Conservation (phyloP, 192 early-diverging fungal species). For the Borealophlyctis nickersoniae region DNA sequence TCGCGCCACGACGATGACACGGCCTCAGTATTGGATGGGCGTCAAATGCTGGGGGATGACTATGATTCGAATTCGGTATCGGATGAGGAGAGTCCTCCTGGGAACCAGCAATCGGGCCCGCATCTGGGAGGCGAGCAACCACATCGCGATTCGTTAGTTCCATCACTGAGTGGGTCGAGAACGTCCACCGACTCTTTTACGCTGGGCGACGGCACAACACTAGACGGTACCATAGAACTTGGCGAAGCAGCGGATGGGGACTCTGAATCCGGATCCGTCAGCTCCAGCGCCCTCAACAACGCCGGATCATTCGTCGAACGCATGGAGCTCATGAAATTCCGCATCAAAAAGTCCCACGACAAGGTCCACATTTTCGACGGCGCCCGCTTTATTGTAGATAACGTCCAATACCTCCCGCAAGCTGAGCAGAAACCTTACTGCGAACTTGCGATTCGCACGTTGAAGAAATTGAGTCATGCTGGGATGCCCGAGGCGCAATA, state of each 20-base stretch:
- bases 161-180: constrained; percentile 9
- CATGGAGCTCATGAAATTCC: constrained; percentile 25
- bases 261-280: constrained; percentile 17
- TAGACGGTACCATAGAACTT: constrained; percentile 17
- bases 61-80: too few species aligned
- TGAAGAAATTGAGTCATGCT: constrained; percentile 22
- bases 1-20: too few species aligned
- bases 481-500: constrained; percentile 54
- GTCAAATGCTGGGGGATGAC: constrained; percentile 26
- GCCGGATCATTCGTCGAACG: constrained; percentile 12
- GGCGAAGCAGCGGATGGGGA: constrained; percentile 17
- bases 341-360: constrained; percentile 17
- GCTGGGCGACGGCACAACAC: constrained; percentile 9
- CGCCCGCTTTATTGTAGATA: constrained; percentile 29
- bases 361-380: constrained; percentile 23
- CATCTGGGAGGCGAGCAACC: too few species aligned
- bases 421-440: constrained; percentile 22
- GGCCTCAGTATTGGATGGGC: too few species aligned
- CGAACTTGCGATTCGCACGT: constrained; percentile 24
- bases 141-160: constrained; percentile 25
- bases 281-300: constrained; percentile 9
- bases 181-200: constrained; percentile 6
- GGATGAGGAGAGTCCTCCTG: too few species aligned
- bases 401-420: constrained; percentile 22
- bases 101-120: too few species aligned